phyloP scores from a whole-genome alignment of 2,329 filamentous ascomycete species.

The Fusarium haematococcum region DNA sequence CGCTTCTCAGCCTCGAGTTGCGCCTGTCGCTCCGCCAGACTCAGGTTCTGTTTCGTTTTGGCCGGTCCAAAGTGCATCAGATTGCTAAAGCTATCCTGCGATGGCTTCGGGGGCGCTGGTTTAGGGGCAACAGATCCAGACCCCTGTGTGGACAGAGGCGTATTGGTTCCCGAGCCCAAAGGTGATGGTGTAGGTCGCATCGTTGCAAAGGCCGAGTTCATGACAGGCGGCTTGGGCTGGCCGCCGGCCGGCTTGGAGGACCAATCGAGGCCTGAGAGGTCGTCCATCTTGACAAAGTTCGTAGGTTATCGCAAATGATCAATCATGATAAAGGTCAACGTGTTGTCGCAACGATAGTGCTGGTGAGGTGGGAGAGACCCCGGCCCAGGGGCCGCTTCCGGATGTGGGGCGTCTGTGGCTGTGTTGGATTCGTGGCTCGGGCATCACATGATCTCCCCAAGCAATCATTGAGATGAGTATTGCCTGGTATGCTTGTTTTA shows the following conservation, averaged over 20 bases:
- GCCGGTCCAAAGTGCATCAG: slow-evolving; percentile 71
- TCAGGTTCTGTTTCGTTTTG: slow-evolving; percentile 76
- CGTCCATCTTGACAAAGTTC: slow-evolving; percentile 63
- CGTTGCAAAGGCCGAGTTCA: slow-evolving; percentile 60
- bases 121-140: slow-evolving; percentile 59
- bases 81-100: slow-evolving; percentile 82
- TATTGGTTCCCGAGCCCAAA: slow-evolving; percentile 66
- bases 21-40: slow-evolving; percentile 81
- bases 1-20: slow-evolving; percentile 74
- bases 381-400: slow-evolving; percentile 41
- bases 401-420: slow-evolving; percentile 42
- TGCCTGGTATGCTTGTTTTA: background rate
- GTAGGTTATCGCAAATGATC: slow-evolving; percentile 39
- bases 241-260: slow-evolving; percentile 56
- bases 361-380: slow-evolving; percentile 25
- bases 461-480: background rate
- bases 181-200: slow-evolving; percentile 69
- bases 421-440: slow-evolving; percentile 30
- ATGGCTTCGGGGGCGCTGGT: slow-evolving; percentile 60
- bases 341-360: slow-evolving; percentile 36
- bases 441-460: slow-evolving; percentile 24
- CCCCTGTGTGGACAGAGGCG: slow-evolving; percentile 64
- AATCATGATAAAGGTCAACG: slow-evolving; percentile 41
- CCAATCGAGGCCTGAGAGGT: slow-evolving; percentile 72
- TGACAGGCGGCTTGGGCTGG: slow-evolving; percentile 53